Evolutionary conservation across 805 yeast species (phyloP), one percentile per base, ranked within the genome.

Genomic region (Cyberlindnera mycetangii): DNA sequence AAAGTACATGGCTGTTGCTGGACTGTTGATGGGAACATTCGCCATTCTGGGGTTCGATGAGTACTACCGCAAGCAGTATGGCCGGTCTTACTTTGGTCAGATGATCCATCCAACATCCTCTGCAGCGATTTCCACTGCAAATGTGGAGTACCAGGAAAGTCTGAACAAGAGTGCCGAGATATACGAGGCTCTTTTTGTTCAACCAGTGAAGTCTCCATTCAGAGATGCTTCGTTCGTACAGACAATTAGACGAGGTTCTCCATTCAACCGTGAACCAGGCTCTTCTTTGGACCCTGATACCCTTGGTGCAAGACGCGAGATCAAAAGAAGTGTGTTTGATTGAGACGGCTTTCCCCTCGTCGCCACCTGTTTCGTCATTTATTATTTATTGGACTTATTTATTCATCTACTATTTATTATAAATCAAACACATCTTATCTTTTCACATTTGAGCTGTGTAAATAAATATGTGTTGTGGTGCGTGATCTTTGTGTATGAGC

Each of bases 221-320:
- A 45, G 49, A 28, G 51, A 48, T 18, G 36, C 44, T 25, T 42
- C 34, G 3, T 31, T 18, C 17, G 41, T 37, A 2, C 53, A 47
- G 32, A 30, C 39, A 5, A 49, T 49, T 31, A 37, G 48, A 41
- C 39, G 49, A 16, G 55, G 54, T 8, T 50, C 56, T 8, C 46
- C 49, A 5, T 47, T 47, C 46, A 52, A 52, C 39, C 40, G 42
- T 35, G 50, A 41, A 24, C 56, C 55, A 9, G 52, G 50, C 2
- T 36, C 42, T 3, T 18, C 44, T 4, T 2, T 52, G 20, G 34
- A 52, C 36, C 14, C 48, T 25, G 50, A 50, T 25, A 14, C 48
- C 2, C 25, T 52, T 11, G 45, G 46, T 10, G 49, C 56, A 35
- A 52, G 56, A 52, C 46, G 56, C 25, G 42, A 50, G 32, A 14